Conservation (phyloP, 139 green algal species). For the Zygnema cylindricum region DNA sequence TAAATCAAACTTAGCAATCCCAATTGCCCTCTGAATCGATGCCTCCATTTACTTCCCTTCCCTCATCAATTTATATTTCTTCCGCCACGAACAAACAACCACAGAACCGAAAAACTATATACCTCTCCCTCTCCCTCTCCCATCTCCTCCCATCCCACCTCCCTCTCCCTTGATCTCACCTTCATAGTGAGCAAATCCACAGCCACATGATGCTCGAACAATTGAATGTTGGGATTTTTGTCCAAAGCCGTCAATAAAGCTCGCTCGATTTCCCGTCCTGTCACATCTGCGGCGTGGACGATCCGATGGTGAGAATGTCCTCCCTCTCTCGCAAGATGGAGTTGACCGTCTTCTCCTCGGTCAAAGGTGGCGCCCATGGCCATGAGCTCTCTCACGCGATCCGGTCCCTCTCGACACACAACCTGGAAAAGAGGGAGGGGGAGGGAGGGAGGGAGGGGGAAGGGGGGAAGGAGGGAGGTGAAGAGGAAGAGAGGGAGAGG, state of each 20-base stretch:
- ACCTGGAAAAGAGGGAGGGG: conserved; percentile 47
- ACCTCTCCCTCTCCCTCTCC: too few relatives aligned
- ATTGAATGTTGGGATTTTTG: conserved; percentile 79
- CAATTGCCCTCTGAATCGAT: too few relatives aligned
- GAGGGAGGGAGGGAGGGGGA: conserved; percentile 26
- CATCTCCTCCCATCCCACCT: too few relatives aligned
- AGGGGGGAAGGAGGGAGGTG: background rate
- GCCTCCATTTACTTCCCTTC: too few relatives aligned
- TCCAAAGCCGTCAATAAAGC: conserved; percentile 78
- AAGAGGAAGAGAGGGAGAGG: conserved; percentile 10
- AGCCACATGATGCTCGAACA: conserved; percentile 79
- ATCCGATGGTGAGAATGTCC: conserved; percentile 91
- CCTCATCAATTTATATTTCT: too few relatives aligned
- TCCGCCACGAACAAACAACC: too few relatives aligned
- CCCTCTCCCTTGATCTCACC: too few relatives aligned
- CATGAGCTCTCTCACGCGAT: conserved; percentile 88
- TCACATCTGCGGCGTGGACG: conserved; percentile 94
- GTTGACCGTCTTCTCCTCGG: conserved; percentile 74
- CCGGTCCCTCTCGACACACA: conserved; percentile 79
- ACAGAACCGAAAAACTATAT: too few relatives aligned
- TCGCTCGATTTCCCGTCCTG: conserved; percentile 91
- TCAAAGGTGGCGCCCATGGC: conserved; percentile 86
- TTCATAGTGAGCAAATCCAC: conserved; percentile 64
- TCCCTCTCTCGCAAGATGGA: conserved; percentile 95
- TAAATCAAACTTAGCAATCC: too few relatives aligned